Evolutionary conservation across 139 green algal genomes (phyloP).

Genomic region (Spirogloea muscicola): DNA sequence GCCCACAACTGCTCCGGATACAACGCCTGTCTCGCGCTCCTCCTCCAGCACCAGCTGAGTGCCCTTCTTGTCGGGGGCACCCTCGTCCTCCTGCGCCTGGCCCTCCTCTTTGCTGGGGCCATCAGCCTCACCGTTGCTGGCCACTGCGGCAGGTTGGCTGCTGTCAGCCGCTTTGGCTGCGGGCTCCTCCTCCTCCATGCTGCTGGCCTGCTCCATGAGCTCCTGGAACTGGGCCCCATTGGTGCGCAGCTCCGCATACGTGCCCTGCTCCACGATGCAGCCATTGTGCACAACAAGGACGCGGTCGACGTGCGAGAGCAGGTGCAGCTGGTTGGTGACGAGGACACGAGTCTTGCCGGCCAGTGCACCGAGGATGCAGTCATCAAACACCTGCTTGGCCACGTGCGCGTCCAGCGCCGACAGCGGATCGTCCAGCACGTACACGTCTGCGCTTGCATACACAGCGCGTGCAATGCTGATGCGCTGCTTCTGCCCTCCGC

Average conservation of each 20-base stretch:
- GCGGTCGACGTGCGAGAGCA: slow-evolving; percentile 28
- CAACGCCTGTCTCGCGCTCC: no score
- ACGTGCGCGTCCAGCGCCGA: slow-evolving; percentile 82
- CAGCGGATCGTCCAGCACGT: slow-evolving; percentile 89
- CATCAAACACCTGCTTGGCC: slow-evolving; percentile 71
- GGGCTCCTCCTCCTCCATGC: slow-evolving; percentile 68
- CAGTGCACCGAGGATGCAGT: slow-evolving; percentile 46
- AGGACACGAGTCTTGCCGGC: slow-evolving; percentile 63
- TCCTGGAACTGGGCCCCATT: slow-evolving; percentile 49
- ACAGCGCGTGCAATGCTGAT: slow-evolving; percentile 73
- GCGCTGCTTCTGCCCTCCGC: slow-evolving; percentile 66
- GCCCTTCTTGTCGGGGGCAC: no score
- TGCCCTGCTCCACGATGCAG: slow-evolving; percentile 15
- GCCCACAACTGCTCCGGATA: no score
- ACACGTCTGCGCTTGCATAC: slow-evolving; percentile 66
- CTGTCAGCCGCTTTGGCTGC: no score
- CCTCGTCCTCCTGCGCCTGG: no score
- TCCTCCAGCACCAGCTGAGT: no score
- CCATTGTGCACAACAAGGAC: slow-evolving; percentile 23
- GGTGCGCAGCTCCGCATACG: slow-evolving; percentile 27
- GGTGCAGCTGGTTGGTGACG: slow-evolving; percentile 73
- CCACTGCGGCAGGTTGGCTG: no score
- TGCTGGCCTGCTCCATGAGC: slow-evolving; percentile 59
- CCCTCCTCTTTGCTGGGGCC: no score
- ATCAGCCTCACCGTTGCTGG: no score